Evolutionary conservation across 225 moss, liverwort and hornwort genomes (phyloP), one percentile per base, ranked within the genome.

Genomic region (Climacium dendroides): DNA sequence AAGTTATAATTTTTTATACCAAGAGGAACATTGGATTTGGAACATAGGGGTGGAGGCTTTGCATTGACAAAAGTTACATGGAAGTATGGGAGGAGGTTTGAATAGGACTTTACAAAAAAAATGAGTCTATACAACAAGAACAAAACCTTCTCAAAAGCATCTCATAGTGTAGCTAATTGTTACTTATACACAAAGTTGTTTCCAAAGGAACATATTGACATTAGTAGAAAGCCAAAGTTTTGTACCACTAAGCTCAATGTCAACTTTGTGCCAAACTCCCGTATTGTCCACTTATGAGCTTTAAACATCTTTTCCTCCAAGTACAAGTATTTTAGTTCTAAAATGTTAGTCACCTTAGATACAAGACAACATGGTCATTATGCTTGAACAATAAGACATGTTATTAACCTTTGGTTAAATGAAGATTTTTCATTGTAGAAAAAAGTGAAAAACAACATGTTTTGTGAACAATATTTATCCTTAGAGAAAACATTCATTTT

Each of bases 281-380:
- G 16, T 28, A 41, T 71, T 43, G 5, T 4, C 15, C 2, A 0
- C 14, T 69, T 13, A 39, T 25, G 69, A 69, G 14, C 39, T 69
- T 25, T 5, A 24, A 69, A 69, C 4, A 1, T 24, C 5, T 14
- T 69, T 23, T 69, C 7, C 7, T 39, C 24, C 24, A 14, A 8
- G 10, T 39, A 8, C 39, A 69, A 39, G 25, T 39, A 39, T 69
- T 39, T 69, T 39, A 24, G 14, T 24, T 69, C 8, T 5, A 69
- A 12, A 69, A 14, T 23, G 23, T 39, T 13, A 24, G 2, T 23
- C 23, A 39, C 7, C 3, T 67, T 4, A 24, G 23, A 24, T 37
- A 71, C 9, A 15, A 41, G 43, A 9, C 9, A 43, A 9, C 0
- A 15, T n/a, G n/a, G n/a, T 0, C 1, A 26, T 43, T 2, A 26